These are phyloP conservation scores for Puccinellia tenuiflora DNA, from an alignment of 176 grass and related monocot species.

Conservation along the genomic window DNA sequence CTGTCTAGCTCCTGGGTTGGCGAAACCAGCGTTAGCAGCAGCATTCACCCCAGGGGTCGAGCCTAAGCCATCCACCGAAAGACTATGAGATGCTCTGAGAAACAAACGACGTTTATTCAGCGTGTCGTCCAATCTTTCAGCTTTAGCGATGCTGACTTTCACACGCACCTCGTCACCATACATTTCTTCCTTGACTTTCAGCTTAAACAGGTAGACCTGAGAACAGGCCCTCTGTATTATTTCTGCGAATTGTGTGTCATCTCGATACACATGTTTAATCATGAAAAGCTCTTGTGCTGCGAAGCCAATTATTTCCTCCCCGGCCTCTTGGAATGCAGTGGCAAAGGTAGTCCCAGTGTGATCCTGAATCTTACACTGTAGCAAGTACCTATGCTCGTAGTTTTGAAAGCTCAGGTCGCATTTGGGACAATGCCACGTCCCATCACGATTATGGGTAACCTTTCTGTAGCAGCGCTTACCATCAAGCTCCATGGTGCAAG, in stretches of 20 bases:
- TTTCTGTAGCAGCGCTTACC: slow-evolving; percentile 72
- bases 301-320: slow-evolving; percentile 49
- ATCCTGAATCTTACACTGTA: slow-evolving; percentile 71
- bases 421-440: slow-evolving; percentile 60
- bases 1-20: background rate
- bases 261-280: slow-evolving; percentile 57
- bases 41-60: slow-evolving; percentile 7
- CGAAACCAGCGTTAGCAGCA: slow-evolving; percentile 9
- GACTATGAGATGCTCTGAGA: slow-evolving; percentile 32
- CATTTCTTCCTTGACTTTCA: slow-evolving; percentile 72
- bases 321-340: slow-evolving; percentile 73
- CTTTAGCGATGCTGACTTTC: slow-evolving; percentile 48
- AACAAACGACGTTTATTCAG: slow-evolving; percentile 35
- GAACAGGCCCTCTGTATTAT: slow-evolving; percentile 50
- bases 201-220: slow-evolving; percentile 61
- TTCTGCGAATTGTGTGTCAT: slow-evolving; percentile 45
- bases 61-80: slow-evolving; percentile 14
- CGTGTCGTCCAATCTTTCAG: slow-evolving; percentile 49
- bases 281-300: slow-evolving; percentile 41
- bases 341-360: slow-evolving; percentile 60
- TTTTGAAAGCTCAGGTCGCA: slow-evolving; percentile 44
- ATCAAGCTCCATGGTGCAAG: slow-evolving; percentile 35
- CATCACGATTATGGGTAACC: slow-evolving; percentile 83
- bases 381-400: slow-evolving; percentile 66
- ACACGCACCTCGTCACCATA: slow-evolving; percentile 49